These are phyloP conservation scores for Colletotrichum karsti DNA, from an alignment of 2,329 filamentous ascomycete species.

Conservation along the genomic window DNA sequence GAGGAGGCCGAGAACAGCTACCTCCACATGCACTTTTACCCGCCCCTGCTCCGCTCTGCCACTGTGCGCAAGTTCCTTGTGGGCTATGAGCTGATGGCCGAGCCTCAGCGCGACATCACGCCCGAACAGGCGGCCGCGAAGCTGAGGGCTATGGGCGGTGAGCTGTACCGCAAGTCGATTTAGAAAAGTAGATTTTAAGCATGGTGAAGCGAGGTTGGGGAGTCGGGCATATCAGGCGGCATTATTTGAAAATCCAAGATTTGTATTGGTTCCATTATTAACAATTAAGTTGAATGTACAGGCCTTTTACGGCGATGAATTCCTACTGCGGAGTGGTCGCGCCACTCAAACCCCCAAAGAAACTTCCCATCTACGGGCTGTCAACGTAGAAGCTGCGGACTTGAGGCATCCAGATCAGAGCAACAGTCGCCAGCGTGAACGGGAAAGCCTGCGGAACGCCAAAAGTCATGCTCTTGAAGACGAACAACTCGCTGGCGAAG, in stretches of 20 bases:
- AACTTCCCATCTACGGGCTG: slow-evolving; percentile 2
- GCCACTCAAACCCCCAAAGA: background rate
- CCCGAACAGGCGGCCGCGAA: slow-evolving; percentile 91
- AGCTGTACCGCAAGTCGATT: slow-evolving; percentile 80
- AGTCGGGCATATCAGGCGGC: background rate
- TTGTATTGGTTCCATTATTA: background rate
- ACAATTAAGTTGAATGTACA: background rate
- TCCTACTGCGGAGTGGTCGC: background rate
- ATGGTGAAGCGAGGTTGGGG: background rate
- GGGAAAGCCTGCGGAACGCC: slow-evolving; percentile 65
- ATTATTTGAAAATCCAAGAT: background rate
- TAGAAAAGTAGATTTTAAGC: slow-evolving; percentile 19
- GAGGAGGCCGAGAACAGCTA: slow-evolving; percentile 90
- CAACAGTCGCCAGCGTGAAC: slow-evolving; percentile 58
- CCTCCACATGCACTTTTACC: slow-evolving; percentile 98
- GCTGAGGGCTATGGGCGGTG: slow-evolving; percentile 78
- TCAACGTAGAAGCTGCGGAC: slow-evolving; percentile 78
- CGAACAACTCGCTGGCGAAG: slow-evolving; percentile 82
- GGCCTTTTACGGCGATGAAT: background rate
- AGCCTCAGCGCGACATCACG: slow-evolving; percentile 98
- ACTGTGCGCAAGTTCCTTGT: slow-evolving; percentile 97
- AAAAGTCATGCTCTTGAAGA: slow-evolving; percentile 80
- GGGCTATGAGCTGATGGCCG: slow-evolving; percentile 94
- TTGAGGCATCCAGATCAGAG: slow-evolving; percentile 67
- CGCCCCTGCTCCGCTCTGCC: slow-evolving; percentile 88